A percentile compares a stretch with the other conserved stretches of the same genome.
These are phyloP conservation scores for Aspergillus sp. DNA, from an alignment of 2,329 filamentous ascomycete genomes.

Conservation along the genomic window DNA sequence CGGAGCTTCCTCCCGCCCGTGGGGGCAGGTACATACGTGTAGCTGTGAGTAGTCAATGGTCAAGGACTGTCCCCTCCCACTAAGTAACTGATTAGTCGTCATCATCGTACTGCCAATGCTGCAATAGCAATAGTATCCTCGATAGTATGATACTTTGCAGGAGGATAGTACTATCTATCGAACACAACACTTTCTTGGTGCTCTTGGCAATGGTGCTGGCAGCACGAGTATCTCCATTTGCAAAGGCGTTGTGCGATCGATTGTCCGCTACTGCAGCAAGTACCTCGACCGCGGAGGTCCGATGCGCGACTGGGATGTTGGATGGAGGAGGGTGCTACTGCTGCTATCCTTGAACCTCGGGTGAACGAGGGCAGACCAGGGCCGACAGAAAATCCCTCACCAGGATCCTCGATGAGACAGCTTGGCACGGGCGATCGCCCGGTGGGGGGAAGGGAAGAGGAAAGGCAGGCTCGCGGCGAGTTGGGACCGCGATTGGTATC, in stretches of 20 bases:
- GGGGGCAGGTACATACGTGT: neutral
- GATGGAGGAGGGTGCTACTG: neutral
- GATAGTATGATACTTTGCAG: too few relatives aligned
- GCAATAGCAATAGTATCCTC: too few relatives aligned
- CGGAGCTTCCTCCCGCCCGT: constrained; percentile 4
- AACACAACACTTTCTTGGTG: too few relatives aligned
- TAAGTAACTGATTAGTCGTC: too few relatives aligned
- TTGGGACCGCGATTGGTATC: neutral
- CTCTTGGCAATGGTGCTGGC: neutral
- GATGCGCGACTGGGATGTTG: neutral
- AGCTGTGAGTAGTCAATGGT: neutral
- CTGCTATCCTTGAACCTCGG: neutral
- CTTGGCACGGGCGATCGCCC: constrained; percentile 36
- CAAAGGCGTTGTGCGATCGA: neutral
- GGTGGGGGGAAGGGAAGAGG: constrained; percentile 21
- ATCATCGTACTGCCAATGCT: too few relatives aligned
- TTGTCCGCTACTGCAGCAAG: neutral
- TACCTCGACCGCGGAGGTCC: constrained; percentile 1
- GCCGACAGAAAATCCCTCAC: constrained; percentile 37
- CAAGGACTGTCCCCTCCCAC: too few relatives aligned
- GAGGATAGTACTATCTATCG: too few relatives aligned
- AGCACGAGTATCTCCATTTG: too few relatives aligned
- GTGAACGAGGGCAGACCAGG: neutral
- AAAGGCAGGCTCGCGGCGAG: neutral
- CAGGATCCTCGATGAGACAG: constrained; percentile 34